A percentile compares a stretch with the other conserved stretches of the same genome.
Conservation (phyloP, 495 filamentous ascomycete genomes). For the Lindgomyces ingoldianus region DNA sequence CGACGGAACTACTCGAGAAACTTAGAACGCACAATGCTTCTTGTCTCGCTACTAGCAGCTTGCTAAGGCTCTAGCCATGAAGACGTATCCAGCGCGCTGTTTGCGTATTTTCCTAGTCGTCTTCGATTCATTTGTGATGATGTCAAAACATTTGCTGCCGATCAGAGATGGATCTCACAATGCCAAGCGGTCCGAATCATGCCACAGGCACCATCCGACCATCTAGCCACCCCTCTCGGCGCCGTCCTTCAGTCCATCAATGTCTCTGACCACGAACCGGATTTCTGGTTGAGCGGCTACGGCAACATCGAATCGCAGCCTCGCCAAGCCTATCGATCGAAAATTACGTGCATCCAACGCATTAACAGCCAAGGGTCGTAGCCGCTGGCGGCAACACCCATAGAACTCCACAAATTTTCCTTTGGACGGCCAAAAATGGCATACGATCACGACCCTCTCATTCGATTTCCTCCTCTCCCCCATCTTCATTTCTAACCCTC, state of each 20-base stretch:
- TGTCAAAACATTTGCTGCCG: neutral
- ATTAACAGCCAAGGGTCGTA: slow-evolving; percentile 1
- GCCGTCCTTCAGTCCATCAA: neutral
- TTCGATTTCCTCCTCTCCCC: neutral
- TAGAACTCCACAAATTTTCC: neutral
- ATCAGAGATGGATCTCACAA: neutral
- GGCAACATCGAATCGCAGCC: neutral
- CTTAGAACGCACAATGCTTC: too few species aligned
- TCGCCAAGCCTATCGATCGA: neutral
- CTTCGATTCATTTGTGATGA: neutral
- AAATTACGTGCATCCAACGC: slow-evolving; percentile 14
- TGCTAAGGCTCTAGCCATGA: too few species aligned
- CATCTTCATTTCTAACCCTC: neutral
- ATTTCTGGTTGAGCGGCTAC: neutral
- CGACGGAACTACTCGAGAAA: too few species aligned
- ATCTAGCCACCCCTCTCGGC: neutral
- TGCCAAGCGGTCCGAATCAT: too few species aligned
- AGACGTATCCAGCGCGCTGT: too few species aligned
- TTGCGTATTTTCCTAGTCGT: too few species aligned
- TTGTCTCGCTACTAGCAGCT: too few species aligned
- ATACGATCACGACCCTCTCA: neutral
- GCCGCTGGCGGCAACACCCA: slow-evolving; percentile 7
- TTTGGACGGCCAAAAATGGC: neutral
- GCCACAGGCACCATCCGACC: neutral
- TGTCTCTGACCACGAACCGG: neutral